Evolutionary conservation across 331 rosid species (phyloP), one percentile per base, ranked within the genome.

Genomic region (Prunus yedoensis): DNA sequence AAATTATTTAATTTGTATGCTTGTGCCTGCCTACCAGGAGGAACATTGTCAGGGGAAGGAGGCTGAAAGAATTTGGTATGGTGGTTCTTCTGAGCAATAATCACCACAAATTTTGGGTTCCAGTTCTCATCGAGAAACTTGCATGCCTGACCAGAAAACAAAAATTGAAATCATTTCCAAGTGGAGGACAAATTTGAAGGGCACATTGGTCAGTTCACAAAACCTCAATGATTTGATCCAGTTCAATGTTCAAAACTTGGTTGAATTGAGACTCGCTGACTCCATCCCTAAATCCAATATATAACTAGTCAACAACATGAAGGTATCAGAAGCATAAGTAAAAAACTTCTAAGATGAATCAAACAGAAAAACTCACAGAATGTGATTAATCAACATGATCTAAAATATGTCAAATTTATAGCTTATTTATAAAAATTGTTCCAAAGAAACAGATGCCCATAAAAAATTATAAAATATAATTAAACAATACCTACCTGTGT

Each of bases 181-280:
- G 45, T 25, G 18, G 49, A 77, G 66, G 49, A 8, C 46, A 15
- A 46, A 56, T 41, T 21, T 61, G 27, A 41, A 20, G 20, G 30
- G 23, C 16, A 38, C 9, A 57, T 14, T 27, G 18, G 57, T 13
- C 4, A 25, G 76, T 15, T 16, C 65, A 49, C 41, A 60, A 56
- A 68, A 92, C 99, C 97, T 95, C 86, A 61, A 91, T 88, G 32
- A 95, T 91, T 71, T 95, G 98, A 69, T 89, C 85, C 11, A 95
- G 84, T 67, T 95, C 98, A 12, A 83, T 82, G 72, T 95, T 95
- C 84, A 92, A 56, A 3, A 95, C 99, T 88, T 95, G 97, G 18
- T 85, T 95, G 76, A 95, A 95, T 27, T 95, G 99, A 0, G 99
- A 95, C 53, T 95, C 98, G 4, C 97, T 91, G 11, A 95, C 98